Conservation (phyloP, 2,329 filamentous ascomycete species). For the Colletotrichum magnum region DNA sequence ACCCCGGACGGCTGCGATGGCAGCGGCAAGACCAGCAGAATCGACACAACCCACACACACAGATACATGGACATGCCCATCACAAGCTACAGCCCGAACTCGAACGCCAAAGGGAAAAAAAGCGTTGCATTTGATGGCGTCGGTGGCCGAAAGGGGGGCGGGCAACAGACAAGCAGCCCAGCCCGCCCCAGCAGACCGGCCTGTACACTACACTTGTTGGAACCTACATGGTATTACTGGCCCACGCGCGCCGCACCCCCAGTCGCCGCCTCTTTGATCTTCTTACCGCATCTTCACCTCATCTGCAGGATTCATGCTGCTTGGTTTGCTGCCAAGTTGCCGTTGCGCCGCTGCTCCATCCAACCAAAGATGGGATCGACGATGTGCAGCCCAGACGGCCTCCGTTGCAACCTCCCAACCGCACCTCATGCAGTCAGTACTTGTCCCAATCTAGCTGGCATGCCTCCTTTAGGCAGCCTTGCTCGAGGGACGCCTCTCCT, state of each 20-base stretch:
- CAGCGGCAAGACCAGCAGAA: conserved; percentile 15
- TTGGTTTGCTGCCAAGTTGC: conserved; percentile 28
- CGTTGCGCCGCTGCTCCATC: conserved; percentile 16
- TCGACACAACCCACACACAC: conserved; percentile 2
- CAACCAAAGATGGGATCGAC: conserved; percentile 37
- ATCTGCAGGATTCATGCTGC: conserved; percentile 36
- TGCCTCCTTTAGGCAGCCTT: conserved; percentile 20
- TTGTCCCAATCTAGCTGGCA: conserved; percentile 20
- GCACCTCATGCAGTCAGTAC: conserved; percentile 3
- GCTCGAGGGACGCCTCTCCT: conserved; percentile 12
- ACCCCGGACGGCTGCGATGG: not conserved
- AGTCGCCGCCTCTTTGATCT: conserved; percentile 35
- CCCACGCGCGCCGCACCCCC: conserved; percentile 17
- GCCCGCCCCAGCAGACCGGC: not conserved
- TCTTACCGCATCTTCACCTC: conserved; percentile 38
- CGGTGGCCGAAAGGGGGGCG: not conserved
- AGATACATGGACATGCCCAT: conserved; percentile 3
- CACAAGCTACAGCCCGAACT: not conserved
- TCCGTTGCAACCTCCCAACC: not conserved
- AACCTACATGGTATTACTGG: not conserved
- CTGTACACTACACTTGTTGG: not conserved
- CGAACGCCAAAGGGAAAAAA: too few species aligned
- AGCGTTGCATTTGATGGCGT: too few species aligned
- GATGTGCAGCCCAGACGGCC: conserved; percentile 21
- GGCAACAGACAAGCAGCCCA: not conserved